Conservation (phyloP, 192 early-diverging fungal species). For the Umbelopsis vinacea region DNA sequence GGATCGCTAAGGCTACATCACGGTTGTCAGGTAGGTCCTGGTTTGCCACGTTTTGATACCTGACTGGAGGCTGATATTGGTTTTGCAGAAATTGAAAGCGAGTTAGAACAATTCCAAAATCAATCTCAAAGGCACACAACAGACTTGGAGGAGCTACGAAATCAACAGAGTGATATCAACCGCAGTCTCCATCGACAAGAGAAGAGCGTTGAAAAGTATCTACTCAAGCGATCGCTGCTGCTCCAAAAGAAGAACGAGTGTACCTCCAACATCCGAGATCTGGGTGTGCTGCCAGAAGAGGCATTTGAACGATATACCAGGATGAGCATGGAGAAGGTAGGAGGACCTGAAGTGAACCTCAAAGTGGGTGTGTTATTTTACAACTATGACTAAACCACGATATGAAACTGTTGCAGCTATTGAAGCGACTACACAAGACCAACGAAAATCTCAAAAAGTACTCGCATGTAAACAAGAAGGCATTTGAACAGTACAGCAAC, state of each 20-base stretch:
- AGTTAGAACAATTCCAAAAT: conserved; percentile 3
- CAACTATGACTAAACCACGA: conserved; percentile 20
- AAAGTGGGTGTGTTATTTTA: conserved; percentile 2
- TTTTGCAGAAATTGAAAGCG: conserved; percentile 30
- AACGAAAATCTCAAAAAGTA: conserved; percentile 90
- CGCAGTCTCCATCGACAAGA: conserved; percentile 58
- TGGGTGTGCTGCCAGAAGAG: conserved; percentile 95
- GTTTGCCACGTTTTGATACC: too few species aligned
- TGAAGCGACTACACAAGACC: conserved; percentile 72
- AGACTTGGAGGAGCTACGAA: conserved; percentile 24
- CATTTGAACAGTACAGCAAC: conserved; percentile 95
- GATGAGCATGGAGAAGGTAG: conserved; percentile 52
- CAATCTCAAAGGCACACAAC: not conserved
- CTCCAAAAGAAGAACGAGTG: conserved; percentile 88
- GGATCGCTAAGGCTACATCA: conserved; percentile 42
- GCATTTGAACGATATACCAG: conserved; percentile 76
- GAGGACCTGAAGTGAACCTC: not conserved
- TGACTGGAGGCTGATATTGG: not conserved
- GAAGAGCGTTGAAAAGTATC: conserved; percentile 74
- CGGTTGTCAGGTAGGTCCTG: conserved; percentile 39
- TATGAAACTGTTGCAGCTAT: conserved; percentile 30
- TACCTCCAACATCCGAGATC: conserved; percentile 85
- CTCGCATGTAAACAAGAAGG: conserved; percentile 97
- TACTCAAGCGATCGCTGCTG: conserved; percentile 71
- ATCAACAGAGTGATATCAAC: conserved; percentile 51